These are phyloP conservation scores for Misopates orontium DNA, from an alignment of 257 asterid genomes.

Conservation along the genomic window DNA sequence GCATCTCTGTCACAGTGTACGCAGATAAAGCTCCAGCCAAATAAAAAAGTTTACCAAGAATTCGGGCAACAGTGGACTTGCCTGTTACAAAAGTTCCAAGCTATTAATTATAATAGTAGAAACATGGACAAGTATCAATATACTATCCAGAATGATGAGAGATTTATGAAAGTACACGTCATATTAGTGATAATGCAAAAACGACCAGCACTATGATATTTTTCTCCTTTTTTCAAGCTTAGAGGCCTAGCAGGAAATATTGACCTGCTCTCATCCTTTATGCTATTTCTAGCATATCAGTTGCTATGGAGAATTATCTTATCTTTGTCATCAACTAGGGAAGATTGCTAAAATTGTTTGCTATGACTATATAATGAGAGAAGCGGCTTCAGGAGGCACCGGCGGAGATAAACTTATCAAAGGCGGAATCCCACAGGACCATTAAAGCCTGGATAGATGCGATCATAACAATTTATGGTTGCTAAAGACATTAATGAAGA, in stretches of 20 bases:
- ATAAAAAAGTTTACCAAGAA: conserved; percentile 52
- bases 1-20: conserved; percentile 47
- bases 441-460: neutral
- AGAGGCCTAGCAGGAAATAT: conserved; percentile 9
- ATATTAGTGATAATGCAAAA: neutral
- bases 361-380: too few species aligned
- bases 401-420: neutral
- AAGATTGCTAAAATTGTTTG: neutral
- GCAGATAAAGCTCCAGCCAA: conserved; percentile 47
- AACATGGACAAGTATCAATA: neutral
- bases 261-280: neutral
- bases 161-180: conserved; percentile 1
- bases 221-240: neutral
- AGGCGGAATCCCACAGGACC: neutral
- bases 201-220: neutral
- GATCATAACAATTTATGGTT: neutral
- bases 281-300: conserved; percentile 10
- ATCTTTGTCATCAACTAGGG: neutral
- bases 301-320: neutral
- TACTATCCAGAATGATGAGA: neutral
- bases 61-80: conserved; percentile 50
- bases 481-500: neutral
- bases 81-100: conserved; percentile 34
- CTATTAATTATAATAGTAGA: neutral
- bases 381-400: too few species aligned